Base-by-base conservation (phyloP, 176 grass and related monocot species). In the Musa troglodytarum region DNA sequence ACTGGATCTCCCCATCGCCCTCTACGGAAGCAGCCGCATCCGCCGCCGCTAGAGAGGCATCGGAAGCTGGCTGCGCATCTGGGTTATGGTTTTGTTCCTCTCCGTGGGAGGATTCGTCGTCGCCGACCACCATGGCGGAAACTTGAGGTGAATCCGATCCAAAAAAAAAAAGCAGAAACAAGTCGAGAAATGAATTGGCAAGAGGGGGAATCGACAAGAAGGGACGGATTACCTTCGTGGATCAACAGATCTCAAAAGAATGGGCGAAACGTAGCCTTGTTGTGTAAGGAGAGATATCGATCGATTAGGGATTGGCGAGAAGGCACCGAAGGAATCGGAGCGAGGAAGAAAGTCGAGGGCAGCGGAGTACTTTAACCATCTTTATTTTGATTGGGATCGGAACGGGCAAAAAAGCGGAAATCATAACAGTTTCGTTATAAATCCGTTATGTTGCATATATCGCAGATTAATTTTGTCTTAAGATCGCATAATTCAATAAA, bases 1-100 rank as follows among this genome's bases (percentile, higher is more conserved):
- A 85, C 69, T 99, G 34, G 34, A 43, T 43, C 34, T 28, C 68
- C 2, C 43, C 17, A 72, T 84, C 78, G 62, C 73, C 75, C 73
- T 34, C 69, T 24, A 26, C 51, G 53, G 11, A 13, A 50, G 8
- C 14, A 17, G 68, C 16, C 17, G 68, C 17, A 16, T 55, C 74
- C 28, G 29, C 52, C 63, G 68, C 49, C 2, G 74, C 51, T 13
- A 63, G 69, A 50, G 68, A 56, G 53, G 76, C 53, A 55, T 74
- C 14, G 21, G 72, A 29, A 15, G 19, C 8, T 2, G 43, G 16
- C 68, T 70, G 34, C 22, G 12, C 1, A 56, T 58, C 71, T 6
- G 19, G 8, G 53, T 28, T 28, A 28, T 24, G 23, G 52, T 2
- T 34, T 56, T 29, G 72, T 24, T 55, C 72, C 52, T 58, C 72